A percentile compares a stretch with the other conserved stretches of the same genome.
Evolutionary conservation across 2,329 filamentous ascomycete species (phyloP).

Genomic region (Fusarium phyllophilum): DNA sequence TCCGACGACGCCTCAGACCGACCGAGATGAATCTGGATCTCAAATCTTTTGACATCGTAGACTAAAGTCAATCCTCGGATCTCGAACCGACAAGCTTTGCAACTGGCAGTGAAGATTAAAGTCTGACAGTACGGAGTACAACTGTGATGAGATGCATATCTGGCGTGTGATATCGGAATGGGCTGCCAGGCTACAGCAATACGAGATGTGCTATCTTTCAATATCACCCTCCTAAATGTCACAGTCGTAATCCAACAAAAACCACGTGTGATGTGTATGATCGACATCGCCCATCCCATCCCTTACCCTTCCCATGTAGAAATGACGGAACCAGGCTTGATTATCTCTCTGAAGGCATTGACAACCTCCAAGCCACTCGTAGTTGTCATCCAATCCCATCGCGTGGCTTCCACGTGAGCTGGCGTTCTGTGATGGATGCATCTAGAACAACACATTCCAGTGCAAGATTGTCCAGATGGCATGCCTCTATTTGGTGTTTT

Average conservation of each 20-base stretch:
- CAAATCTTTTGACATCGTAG: not conserved
- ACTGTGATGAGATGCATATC: not conserved
- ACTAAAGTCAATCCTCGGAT: not conserved
- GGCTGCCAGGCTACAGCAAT: not conserved
- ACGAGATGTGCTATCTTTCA: not conserved
- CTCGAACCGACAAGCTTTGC: not conserved
- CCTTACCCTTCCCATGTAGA: conserved; percentile 11
- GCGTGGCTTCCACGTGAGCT: conserved; percentile 10
- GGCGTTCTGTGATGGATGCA: not conserved
- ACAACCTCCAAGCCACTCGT: not conserved
- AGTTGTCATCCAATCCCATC: not conserved
- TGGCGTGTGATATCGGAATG: not conserved
- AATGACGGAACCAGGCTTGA: conserved; percentile 15
- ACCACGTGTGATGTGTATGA: conserved; percentile 30
- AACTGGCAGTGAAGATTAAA: not conserved
- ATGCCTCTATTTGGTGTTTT: conserved; percentile 12
- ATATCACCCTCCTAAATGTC: conserved; percentile 10
- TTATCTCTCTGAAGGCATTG: not conserved
- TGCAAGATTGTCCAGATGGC: not conserved
- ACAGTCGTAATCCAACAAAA: conserved; percentile 4
- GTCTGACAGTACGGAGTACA: not conserved
- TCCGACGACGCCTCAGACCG: conserved; percentile 24
- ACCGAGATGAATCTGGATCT: conserved; percentile 25
- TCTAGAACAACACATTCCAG: conserved; percentile 7
- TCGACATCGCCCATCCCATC: conserved; percentile 12